These are phyloP conservation scores for Penicillium fimorum DNA, from an alignment of 495 filamentous ascomycete genomes.

Conservation along the genomic window DNA sequence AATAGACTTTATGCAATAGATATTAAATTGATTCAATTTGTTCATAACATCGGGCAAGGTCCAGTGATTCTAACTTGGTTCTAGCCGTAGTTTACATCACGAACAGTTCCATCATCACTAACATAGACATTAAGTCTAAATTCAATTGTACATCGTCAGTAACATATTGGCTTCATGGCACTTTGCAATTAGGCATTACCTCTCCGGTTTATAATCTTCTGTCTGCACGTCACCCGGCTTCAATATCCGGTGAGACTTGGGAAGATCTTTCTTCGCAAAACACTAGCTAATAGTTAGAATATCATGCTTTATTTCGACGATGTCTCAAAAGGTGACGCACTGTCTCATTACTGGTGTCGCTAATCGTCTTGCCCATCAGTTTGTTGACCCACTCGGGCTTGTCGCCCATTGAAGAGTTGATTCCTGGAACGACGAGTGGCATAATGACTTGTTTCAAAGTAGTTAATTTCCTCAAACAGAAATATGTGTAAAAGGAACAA, in stretches of 20 bases:
- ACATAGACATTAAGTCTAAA: conserved; percentile 69
- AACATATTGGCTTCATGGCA: background rate
- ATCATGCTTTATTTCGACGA: background rate
- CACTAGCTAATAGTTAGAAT: conserved; percentile 43
- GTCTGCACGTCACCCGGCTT: conserved; percentile 60
- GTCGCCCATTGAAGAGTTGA: conserved; percentile 53
- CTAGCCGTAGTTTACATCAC: conserved; percentile 57
- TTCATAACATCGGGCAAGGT: background rate
- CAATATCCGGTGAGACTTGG: conserved; percentile 63
- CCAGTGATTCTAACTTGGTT: background rate
- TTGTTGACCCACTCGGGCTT: conserved; percentile 69
- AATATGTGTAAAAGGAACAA: background rate
- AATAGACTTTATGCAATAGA: conserved; percentile 9
- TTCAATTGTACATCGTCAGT: background rate
- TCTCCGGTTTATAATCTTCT: conserved; percentile 59
- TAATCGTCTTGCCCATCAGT: conserved; percentile 72
- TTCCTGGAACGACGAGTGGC: conserved; percentile 79
- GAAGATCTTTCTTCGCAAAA: conserved; percentile 74
- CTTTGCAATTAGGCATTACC: conserved; percentile 38
- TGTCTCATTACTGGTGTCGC: conserved; percentile 46
- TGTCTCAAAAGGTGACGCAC: conserved; percentile 34
- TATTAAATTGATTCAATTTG: background rate
- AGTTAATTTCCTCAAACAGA: background rate
- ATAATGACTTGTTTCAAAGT: conserved; percentile 46
- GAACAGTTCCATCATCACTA: conserved; percentile 69